Conservation (phyloP, 1,284 basidiomycete genomes). For the Puccinia polysora region DNA sequence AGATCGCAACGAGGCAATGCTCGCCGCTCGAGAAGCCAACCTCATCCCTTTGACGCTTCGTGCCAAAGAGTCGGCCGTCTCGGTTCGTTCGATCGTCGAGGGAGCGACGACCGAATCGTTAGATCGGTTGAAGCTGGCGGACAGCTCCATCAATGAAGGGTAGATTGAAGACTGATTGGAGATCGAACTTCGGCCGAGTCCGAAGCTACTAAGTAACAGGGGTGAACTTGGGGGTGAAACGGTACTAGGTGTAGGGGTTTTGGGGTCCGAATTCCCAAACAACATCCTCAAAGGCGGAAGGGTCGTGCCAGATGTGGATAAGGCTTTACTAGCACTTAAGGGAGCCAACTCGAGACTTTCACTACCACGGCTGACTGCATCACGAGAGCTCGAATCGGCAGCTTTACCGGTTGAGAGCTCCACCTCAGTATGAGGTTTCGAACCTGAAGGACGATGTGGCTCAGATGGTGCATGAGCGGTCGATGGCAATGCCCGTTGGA, state of each 20-base stretch:
- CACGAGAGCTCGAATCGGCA: not conserved
- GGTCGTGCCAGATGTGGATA: conserved; percentile 8
- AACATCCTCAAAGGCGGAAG: conserved; percentile 31
- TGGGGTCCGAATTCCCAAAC: conserved; percentile 22
- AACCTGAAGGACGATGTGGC: not conserved
- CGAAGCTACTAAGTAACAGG: not conserved
- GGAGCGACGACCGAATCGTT: not conserved
- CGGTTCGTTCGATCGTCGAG: not conserved
- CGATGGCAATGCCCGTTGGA: conserved; percentile 21
- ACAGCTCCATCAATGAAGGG: conserved; percentile 32
- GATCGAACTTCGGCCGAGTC: not conserved
- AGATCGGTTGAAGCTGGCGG: not conserved
- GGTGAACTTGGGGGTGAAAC: conserved; percentile 15
- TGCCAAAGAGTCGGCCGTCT: conserved; percentile 27
- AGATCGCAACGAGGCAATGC: conserved; percentile 28
- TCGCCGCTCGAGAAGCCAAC: conserved; percentile 21
- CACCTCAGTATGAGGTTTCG: not conserved
- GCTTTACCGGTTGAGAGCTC: not conserved
- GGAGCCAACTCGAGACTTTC: conserved; percentile 34
- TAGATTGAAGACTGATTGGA: not conserved
- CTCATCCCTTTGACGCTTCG: conserved; percentile 26
- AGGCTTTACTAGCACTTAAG: not conserved
- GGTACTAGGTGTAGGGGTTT: not conserved
- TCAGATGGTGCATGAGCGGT: not conserved
- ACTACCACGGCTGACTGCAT: not conserved